Evolutionary conservation across 371 early-diverging fungal species (phyloP).

Genomic region (Basidiobolus meristosporus): DNA sequence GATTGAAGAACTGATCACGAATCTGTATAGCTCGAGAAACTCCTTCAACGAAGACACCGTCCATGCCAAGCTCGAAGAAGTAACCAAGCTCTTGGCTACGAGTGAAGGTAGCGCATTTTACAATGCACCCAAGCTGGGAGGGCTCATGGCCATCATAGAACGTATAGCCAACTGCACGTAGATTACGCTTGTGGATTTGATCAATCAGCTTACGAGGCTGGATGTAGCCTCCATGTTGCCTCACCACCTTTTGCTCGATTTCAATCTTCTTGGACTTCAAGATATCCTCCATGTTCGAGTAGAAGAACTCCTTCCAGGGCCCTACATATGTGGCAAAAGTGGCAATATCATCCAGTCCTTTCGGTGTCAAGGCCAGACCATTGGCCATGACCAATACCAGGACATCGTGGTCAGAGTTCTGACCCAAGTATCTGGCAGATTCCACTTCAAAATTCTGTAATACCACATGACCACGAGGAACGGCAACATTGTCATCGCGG

Average conservation of each 20-base stretch:
- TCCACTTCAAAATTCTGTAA: constrained; percentile 18
- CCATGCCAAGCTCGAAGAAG: constrained; percentile 13
- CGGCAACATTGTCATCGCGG: background rate
- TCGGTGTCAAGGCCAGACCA: constrained; percentile 11
- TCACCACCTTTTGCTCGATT: constrained; percentile 9
- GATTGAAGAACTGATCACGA: constrained; percentile 2
- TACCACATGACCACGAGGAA: constrained; percentile 6
- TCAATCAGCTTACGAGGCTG: constrained; percentile 3
- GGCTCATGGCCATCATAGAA: constrained; percentile 14
- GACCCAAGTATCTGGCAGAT: constrained; percentile 10
- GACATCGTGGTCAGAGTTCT: constrained; percentile 6
- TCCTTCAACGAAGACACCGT: constrained; percentile 19
- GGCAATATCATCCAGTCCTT: constrained; percentile 11
- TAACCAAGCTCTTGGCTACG: constrained; percentile 8
- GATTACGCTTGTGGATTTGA: constrained; percentile 8
- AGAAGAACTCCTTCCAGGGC: constrained; percentile 15
- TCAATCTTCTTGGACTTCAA: constrained; percentile 5
- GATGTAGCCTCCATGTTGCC: constrained; percentile 13
- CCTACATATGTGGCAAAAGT: constrained; percentile 9
- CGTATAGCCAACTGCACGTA: constrained; percentile 13
- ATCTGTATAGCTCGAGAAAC: constrained; percentile 9
- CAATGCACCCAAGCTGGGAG: background rate
- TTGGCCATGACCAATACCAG: constrained; percentile 6
- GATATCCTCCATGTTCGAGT: constrained; percentile 8
- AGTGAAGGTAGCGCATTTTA: background rate